A percentile compares a stretch with the other conserved stretches of the same genome.
phyloP scores from a whole-genome alignment of 169 alveolate species.

The Plasmodium gonderi region DNA sequence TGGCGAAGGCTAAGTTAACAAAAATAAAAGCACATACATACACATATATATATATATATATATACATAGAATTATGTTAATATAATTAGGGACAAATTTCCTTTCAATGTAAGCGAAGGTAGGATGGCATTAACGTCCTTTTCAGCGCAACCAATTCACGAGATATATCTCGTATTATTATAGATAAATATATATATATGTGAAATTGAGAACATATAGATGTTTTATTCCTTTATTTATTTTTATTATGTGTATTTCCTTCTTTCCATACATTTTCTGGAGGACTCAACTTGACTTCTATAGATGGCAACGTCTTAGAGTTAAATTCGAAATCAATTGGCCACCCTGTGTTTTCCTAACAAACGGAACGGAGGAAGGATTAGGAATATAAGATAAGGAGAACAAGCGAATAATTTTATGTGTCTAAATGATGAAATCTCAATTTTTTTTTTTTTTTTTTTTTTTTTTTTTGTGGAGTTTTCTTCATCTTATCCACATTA shows the following conservation, averaged over 20 bases:
- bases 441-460: slow-evolving; percentile 1
- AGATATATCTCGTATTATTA: not conserved
- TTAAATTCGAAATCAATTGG: slow-evolving; percentile 53
- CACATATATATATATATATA: too few relatives aligned
- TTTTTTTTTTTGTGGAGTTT: not conserved
- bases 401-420: not conserved
- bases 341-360: slow-evolving; percentile 51
- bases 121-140: not conserved
- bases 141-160: not conserved
- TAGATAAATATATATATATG: not conserved
- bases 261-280: slow-evolving; percentile 83
- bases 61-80: not conserved
- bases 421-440: not conserved
- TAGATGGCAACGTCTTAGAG: slow-evolving; percentile 84
- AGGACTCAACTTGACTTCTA: slow-evolving; percentile 85
- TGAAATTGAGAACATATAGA: not conserved
- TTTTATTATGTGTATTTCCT: not conserved
- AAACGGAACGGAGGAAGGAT: not conserved
- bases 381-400: not conserved
- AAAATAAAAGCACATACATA: not conserved
- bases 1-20: slow-evolving; percentile 81
- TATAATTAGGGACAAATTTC: not conserved
- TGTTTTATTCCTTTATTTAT: not conserved
- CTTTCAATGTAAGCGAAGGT: not conserved
- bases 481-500: not conserved